A percentile compares a stretch with the other conserved stretches of the same genome.
phyloP scores from a whole-genome alignment of 2,329 filamentous ascomycete species.

The Didymella arachidicola region DNA sequence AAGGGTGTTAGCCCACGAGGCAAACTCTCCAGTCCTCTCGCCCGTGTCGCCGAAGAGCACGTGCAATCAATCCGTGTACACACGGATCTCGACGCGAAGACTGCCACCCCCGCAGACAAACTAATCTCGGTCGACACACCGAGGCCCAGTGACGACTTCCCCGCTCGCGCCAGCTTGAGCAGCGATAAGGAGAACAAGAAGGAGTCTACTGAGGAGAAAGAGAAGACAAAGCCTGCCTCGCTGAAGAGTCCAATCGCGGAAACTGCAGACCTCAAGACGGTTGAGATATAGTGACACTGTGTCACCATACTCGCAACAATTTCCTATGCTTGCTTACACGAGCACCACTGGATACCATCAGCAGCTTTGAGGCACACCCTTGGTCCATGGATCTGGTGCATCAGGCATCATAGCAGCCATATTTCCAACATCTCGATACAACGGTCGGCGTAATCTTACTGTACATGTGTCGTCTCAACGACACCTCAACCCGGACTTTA shows the following conservation, averaged over 20 bases:
- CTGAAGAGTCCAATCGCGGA: conserved; percentile 43
- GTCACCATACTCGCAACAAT: not conserved
- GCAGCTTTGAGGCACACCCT: conserved; percentile 13
- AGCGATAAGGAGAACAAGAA: conserved; percentile 52
- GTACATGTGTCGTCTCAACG: conserved; percentile 15
- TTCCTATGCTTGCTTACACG: conserved; percentile 2
- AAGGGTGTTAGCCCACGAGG: conserved; percentile 68
- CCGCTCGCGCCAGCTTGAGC: conserved; percentile 43
- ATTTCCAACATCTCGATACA: conserved; percentile 17
- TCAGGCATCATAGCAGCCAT: conserved; percentile 11
- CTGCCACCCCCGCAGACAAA: conserved; percentile 45
- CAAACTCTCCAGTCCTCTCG: conserved; percentile 74
- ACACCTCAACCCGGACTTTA: conserved; percentile 1
- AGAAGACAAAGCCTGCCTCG: conserved; percentile 31
- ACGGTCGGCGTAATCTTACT: conserved; percentile 22
- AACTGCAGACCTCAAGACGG: conserved; percentile 56
- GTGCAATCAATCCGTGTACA: conserved; percentile 51
- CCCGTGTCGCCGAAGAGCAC: conserved; percentile 75
- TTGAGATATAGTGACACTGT: conserved; percentile 52
- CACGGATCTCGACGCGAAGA: conserved; percentile 45
- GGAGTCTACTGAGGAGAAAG: conserved; percentile 35
- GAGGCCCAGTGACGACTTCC: conserved; percentile 49
- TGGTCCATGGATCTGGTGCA: not conserved
- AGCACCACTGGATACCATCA: conserved; percentile 20
- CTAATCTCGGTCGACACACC: conserved; percentile 55